Conservation (phyloP, 352 stramenopile species). For the Phytophthora fragariaefolia region DNA sequence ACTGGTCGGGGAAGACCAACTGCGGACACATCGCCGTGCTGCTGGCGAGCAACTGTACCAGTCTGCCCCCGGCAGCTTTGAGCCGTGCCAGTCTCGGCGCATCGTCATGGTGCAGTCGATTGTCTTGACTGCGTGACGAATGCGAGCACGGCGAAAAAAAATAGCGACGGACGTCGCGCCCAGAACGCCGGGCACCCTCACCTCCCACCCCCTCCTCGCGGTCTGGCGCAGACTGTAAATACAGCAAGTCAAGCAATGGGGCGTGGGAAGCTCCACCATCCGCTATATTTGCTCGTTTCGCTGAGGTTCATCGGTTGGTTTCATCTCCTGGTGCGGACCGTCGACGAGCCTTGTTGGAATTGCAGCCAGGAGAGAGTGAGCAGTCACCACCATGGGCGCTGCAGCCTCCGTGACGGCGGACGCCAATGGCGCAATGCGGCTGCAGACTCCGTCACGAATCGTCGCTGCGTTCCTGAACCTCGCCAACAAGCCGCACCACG, state of each 20-base stretch:
- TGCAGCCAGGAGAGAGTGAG: background rate
- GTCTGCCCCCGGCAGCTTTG: no score
- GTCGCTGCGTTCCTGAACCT: conserved; percentile 57
- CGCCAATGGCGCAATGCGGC: conserved; percentile 16
- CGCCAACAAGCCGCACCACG: conserved; percentile 69
- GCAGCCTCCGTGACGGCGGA: conserved; percentile 52
- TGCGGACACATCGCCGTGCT: no score
- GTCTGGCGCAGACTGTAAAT: conserved; percentile 3
- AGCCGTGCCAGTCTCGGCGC: background rate
- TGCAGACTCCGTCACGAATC: conserved; percentile 60
- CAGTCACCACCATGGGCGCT: conserved; percentile 33
- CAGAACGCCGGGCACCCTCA: conserved; percentile 1
- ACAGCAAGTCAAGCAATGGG: background rate
- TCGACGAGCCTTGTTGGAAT: conserved; percentile 2
- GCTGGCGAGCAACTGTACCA: no score
- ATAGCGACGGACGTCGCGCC: background rate
- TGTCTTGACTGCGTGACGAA: conserved; percentile 1
- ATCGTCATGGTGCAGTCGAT: background rate
- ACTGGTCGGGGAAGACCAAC: no score
- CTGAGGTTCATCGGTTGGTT: conserved; percentile 20
- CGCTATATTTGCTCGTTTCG: conserved; percentile 20
- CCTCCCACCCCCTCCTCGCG: background rate
- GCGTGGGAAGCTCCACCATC: background rate
- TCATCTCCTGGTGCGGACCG: conserved; percentile 16
- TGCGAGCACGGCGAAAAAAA: background rate